Conservation (phyloP, 2,329 filamentous ascomycete species). For the Pseudogymnoascus sp. region DNA sequence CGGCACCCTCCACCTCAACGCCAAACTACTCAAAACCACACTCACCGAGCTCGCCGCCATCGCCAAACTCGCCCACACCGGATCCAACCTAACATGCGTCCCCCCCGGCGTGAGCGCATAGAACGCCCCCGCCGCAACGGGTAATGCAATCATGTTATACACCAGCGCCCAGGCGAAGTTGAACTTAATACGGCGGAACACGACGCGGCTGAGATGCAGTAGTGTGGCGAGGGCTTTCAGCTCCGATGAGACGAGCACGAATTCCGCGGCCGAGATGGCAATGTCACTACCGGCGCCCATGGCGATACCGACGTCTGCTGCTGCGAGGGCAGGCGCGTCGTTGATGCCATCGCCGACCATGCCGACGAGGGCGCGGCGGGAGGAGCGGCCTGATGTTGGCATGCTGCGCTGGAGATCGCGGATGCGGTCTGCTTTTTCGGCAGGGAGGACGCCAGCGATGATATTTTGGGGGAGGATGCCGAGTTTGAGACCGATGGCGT, state of each 20-base stretch:
- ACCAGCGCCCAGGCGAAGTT: slow-evolving; percentile 61
- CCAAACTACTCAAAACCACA: slow-evolving; percentile 72
- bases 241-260: slow-evolving; percentile 62
- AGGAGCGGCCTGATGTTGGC: neutral
- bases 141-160: slow-evolving; percentile 55
- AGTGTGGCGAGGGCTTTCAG: slow-evolving; percentile 52
- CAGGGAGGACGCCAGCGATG: slow-evolving; percentile 79
- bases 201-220: slow-evolving; percentile 47
- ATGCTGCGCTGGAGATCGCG: slow-evolving; percentile 45
- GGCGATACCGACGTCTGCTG: slow-evolving; percentile 72
- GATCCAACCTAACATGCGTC: slow-evolving; percentile 55
- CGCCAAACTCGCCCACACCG: slow-evolving; percentile 76
- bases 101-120: slow-evolving; percentile 40
- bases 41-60: slow-evolving; percentile 88
- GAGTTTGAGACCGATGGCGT: slow-evolving; percentile 66
- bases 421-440: slow-evolving; percentile 71
- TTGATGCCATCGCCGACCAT: slow-evolving; percentile 84
- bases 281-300: slow-evolving; percentile 72
- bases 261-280: slow-evolving; percentile 69
- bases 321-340: slow-evolving; percentile 69
- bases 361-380: slow-evolving; percentile 51
- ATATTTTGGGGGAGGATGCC: slow-evolving; percentile 69
- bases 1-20: slow-evolving; percentile 43
- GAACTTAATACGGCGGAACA: slow-evolving; percentile 55
- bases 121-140: slow-evolving; percentile 55